Evolutionary conservation across 2,329 filamentous ascomycete genomes (phyloP), one percentile per base, ranked within the genome.

Genomic region (Stachybotrys chlorohalonatus): DNA sequence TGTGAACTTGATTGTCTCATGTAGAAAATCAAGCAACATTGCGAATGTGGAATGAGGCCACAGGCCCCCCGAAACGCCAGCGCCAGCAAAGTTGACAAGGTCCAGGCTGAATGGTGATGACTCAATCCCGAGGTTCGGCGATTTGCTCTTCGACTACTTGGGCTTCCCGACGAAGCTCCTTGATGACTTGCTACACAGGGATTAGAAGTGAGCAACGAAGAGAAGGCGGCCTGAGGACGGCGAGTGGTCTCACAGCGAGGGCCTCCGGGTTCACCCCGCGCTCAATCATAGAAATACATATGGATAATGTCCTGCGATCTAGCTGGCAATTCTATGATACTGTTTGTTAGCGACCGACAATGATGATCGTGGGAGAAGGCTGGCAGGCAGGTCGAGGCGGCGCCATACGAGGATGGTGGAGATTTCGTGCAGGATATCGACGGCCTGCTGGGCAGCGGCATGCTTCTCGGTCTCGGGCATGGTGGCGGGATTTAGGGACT

Each of bases 261-360:
- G 93, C 94, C 69, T 97, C 93, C 0, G 94, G 94, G 67, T 96
- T 96, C 32, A 97, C 90, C 13, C 94, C 94, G 66, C 96, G 96
- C 73, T 99, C 94, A 63, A 99, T 95, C 70, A 99, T 82, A 53
- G 91, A 96, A 57, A 97, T 93, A 72, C 94, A 99, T 59, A 96
- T 89, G 3, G 92, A 96, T 16, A 99, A 78, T 17, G 92, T 91
- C 53, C 91, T 87, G 36, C 93, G 85, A 70, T 96, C 92, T 49
- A 99, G 84, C 60, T 95, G 84, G 58, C 93, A 96, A 73, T 97
- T 96, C 93, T 97, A 36, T 47, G 49, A 24, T 2, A 4, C 24
- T 24, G 24, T 24, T 24, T 4, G 24, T 24, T 53, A 9, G 53
- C 60, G 32, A 59, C 57, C 48, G 15, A 30, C n/a, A 48, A 15